phyloP scores from a whole-genome alignment of 352 stramenopile species.

The Pythium pectinolyticum region DNA sequence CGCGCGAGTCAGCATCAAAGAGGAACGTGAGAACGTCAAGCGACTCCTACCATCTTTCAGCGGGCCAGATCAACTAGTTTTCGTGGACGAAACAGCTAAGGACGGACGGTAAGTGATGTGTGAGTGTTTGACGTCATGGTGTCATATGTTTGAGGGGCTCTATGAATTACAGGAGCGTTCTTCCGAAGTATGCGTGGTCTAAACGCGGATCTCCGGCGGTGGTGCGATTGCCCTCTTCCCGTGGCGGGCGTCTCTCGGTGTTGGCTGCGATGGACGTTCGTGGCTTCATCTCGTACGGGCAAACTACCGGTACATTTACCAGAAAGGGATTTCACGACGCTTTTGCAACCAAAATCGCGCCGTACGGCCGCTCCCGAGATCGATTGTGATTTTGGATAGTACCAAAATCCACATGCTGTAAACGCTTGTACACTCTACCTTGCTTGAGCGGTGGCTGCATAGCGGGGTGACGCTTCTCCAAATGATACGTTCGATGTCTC shows the following conservation, averaged over 20 bases:
- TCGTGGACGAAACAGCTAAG: slow-evolving; percentile 7
- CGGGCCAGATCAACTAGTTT: background rate
- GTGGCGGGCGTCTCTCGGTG: slow-evolving; percentile 15
- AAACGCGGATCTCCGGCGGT: slow-evolving; percentile 4
- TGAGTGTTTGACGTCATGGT: background rate
- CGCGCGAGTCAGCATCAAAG: background rate
- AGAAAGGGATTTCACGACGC: slow-evolving; percentile 13
- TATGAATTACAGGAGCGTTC: background rate
- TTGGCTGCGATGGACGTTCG: slow-evolving; percentile 18
- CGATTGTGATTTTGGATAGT: slow-evolving; percentile 31
- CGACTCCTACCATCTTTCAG: background rate
- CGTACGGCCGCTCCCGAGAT: slow-evolving; percentile 22
- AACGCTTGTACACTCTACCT: no score
- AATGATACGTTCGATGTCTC: no score
- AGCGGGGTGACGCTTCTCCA: no score
- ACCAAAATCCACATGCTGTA: no score
- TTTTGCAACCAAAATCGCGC: background rate
- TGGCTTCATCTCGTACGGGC: slow-evolving; percentile 6
- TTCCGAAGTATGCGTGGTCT: slow-evolving; percentile 18
- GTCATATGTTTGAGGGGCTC: background rate
- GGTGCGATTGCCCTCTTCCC: slow-evolving; percentile 6
- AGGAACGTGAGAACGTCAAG: background rate
- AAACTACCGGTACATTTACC: slow-evolving; percentile 11
- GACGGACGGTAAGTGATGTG: background rate
- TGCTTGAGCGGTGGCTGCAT: no score